These are phyloP conservation scores for Ilex paraguariensis DNA, from an alignment of 305 asterid genomes.

Conservation along the genomic window DNA sequence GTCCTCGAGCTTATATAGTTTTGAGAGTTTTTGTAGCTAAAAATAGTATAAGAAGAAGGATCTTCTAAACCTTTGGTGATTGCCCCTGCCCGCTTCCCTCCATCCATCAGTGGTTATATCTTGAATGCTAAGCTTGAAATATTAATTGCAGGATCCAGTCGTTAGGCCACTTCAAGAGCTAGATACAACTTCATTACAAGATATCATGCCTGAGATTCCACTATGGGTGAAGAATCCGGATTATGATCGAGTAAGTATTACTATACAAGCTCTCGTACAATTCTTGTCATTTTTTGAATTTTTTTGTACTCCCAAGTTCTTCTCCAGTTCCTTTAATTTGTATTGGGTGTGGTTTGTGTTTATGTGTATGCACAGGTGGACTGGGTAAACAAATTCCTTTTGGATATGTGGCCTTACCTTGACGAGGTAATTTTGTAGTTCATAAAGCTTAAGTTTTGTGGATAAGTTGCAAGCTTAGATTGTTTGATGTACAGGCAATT, in stretches of 20 bases:
- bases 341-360: neutral
- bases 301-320: conserved; percentile 3
- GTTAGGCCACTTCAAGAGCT: conserved; percentile 45
- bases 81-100: no score
- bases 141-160: conserved; percentile 41
- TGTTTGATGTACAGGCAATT: conserved; percentile 47
- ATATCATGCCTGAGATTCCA: conserved; percentile 73
- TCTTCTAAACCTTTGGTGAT: no score
- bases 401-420: conserved; percentile 71
- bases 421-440: conserved; percentile 50
- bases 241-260: conserved; percentile 61
- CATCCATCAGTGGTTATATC: neutral
- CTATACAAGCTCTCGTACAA: neutral
- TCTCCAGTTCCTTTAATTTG: neutral
- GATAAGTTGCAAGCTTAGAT: neutral
- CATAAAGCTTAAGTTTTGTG: neutral
- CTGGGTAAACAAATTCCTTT: conserved; percentile 70
- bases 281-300: neutral
- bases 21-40: no score
- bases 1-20: no score
- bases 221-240: conserved; percentile 86
- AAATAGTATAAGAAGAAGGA: no score
- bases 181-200: conserved; percentile 45
- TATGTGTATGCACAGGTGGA: conserved; percentile 51
- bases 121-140: conserved; percentile 4